These are phyloP conservation scores for Vicia villosa DNA, from an alignment of 306 rosid species.

Conservation along the genomic window DNA sequence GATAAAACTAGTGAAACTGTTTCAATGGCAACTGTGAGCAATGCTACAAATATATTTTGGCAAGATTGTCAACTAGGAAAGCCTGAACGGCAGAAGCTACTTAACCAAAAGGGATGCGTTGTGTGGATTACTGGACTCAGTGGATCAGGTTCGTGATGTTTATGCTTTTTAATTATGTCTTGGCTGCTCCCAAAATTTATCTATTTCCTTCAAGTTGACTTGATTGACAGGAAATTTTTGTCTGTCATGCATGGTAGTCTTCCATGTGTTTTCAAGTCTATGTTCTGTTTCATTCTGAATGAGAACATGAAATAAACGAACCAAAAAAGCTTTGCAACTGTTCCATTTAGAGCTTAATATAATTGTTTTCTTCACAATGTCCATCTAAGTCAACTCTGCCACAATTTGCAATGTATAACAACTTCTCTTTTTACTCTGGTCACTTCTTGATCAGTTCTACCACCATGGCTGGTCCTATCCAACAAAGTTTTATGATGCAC, in stretches of 20 bases:
- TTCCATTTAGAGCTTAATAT: not conserved
- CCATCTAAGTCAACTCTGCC: conserved; percentile 10
- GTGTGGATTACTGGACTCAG: conserved; percentile 95
- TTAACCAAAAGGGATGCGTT: conserved; percentile 85
- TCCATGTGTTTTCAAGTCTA: not conserved
- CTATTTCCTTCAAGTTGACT: conserved; percentile 16
- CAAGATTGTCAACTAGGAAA: conserved; percentile 73
- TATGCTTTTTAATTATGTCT: conserved; percentile 23
- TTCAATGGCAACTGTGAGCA: conserved; percentile 62
- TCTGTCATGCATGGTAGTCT: not conserved
- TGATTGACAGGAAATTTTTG: conserved; percentile 6
- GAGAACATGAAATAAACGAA: not conserved
- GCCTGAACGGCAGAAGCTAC: conserved; percentile 79
- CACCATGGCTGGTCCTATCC: not conserved
- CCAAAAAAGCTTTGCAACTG: not conserved
- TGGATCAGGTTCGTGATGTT: conserved; percentile 68
- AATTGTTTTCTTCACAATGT: not conserved
- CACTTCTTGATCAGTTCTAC: not conserved
- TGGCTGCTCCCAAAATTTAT: conserved; percentile 28
- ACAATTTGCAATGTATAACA: not conserved
- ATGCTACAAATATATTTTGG: conserved; percentile 84
- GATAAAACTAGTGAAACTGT: conserved; percentile 39
- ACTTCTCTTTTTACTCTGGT: conserved; percentile 4
- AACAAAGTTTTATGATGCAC: not conserved
- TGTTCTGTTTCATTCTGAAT: conserved; percentile 6